phyloP scores from a whole-genome alignment of 352 stramenopile genomes.

The Globisporangium alternatum region DNA sequence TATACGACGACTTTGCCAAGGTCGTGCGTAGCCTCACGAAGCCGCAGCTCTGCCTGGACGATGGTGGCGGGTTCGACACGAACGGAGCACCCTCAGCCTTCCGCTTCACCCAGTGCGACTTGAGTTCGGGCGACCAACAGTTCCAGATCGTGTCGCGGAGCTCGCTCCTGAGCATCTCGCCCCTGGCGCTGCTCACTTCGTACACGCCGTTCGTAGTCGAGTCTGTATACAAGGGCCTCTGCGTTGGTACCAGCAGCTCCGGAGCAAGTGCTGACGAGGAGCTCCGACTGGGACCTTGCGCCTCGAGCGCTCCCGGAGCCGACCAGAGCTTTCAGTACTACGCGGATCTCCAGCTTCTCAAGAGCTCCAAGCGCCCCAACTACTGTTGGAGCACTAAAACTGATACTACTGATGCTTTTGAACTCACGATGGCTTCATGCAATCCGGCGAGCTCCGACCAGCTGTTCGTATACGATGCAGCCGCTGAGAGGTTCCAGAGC shows the following conservation, averaged over 20 bases:
- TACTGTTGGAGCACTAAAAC: constrained; percentile 9
- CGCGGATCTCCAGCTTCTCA: constrained; percentile 5
- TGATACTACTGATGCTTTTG: background rate
- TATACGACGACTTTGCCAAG: constrained; percentile 7
- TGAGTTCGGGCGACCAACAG: constrained; percentile 9
- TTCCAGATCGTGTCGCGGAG: constrained; percentile 8
- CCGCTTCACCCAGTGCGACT: constrained; percentile 6
- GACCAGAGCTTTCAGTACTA: constrained; percentile 11
- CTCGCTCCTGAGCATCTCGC: background rate
- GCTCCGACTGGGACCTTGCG: constrained; percentile 7
- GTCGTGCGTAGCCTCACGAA: constrained; percentile 5
- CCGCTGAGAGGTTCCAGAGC: background rate
- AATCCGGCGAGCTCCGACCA: constrained; percentile 1
- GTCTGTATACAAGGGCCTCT: constrained; percentile 14
- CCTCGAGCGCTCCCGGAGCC: background rate
- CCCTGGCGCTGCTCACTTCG: background rate
- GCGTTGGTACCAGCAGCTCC: background rate
- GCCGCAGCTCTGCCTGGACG: constrained; percentile 10
- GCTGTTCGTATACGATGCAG: constrained; percentile 7
- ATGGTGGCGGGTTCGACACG: constrained; percentile 8
- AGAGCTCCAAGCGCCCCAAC: background rate
- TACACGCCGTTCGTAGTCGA: constrained; percentile 9
- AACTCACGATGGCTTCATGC: constrained; percentile 6
- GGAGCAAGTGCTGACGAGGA: background rate
- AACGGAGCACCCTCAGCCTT: background rate